These are phyloP conservation scores for Suhomyces kunorum DNA, from an alignment of 1,139 yeast species.

Conservation along the genomic window DNA sequence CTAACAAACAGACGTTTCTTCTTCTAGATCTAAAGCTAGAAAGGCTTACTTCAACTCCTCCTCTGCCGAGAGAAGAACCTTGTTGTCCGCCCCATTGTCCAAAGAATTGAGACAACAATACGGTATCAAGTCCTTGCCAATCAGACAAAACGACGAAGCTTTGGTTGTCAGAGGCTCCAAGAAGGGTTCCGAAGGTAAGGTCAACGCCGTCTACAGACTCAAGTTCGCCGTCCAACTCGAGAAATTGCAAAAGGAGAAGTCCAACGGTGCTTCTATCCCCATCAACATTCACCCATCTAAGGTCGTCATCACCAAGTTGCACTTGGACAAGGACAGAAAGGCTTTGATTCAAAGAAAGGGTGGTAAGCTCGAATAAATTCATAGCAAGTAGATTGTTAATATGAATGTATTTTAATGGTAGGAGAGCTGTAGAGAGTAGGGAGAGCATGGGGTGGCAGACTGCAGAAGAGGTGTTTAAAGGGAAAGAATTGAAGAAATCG, in stretches of 20 bases:
- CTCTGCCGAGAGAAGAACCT: slow-evolving; percentile 91
- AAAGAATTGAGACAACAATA: slow-evolving; percentile 98
- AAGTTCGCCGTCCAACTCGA: slow-evolving; percentile 96
- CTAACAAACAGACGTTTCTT: slow-evolving; percentile 83
- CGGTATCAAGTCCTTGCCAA: slow-evolving; percentile 94
- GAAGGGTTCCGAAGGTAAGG: slow-evolving; percentile 99
- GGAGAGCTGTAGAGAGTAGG: slow-evolving; percentile 2
- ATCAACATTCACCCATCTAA: slow-evolving; percentile 98
- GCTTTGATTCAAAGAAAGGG: slow-evolving; percentile 94
- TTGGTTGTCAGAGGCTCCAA: slow-evolving; percentile 96
- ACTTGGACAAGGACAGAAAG: slow-evolving; percentile 99
- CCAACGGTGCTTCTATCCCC: slow-evolving; percentile 98
- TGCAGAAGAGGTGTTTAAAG: too few relatives aligned
- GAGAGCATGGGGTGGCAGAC: neutral
- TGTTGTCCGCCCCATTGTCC: slow-evolving; percentile 98
- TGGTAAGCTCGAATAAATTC: slow-evolving; percentile 49
- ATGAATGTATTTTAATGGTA: slow-evolving; percentile 23
- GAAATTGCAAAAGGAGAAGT: slow-evolving; percentile 97
- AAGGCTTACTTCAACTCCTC: slow-evolving; percentile 99
- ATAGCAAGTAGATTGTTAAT: slow-evolving; percentile 19
- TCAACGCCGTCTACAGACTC: slow-evolving; percentile 98
- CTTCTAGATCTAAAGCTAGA: slow-evolving; percentile 99
- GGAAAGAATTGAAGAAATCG: too few relatives aligned
- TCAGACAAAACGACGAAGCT: slow-evolving; percentile 98
- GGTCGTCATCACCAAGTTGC: slow-evolving; percentile 97